These are phyloP conservation scores for Thalassiosira profunda DNA, from an alignment of 108 stramenopile genomes.

Conservation along the genomic window DNA sequence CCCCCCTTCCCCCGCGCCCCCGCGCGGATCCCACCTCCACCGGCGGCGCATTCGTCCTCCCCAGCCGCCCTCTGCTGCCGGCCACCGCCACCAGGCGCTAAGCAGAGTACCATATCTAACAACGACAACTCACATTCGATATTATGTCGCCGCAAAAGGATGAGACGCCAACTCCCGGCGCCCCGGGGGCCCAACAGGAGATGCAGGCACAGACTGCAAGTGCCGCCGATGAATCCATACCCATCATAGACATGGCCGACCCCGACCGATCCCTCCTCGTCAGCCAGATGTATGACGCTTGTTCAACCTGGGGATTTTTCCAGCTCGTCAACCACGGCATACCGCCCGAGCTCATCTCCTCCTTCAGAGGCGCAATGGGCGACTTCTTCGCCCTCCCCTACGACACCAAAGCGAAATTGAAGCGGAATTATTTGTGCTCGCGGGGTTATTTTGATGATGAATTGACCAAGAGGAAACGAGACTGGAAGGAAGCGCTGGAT, in stretches of 20 bases:
- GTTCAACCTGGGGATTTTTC: slow-evolving; percentile 90
- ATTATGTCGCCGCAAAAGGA: too few relatives aligned
- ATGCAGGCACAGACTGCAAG: too few relatives aligned
- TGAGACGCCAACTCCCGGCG: too few relatives aligned
- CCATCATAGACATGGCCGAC: background rate
- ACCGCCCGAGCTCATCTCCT: slow-evolving; percentile 52
- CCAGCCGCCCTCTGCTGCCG: too few relatives aligned
- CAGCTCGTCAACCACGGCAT: slow-evolving; percentile 87
- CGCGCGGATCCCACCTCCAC: too few relatives aligned
- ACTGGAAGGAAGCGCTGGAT: slow-evolving; percentile 93
- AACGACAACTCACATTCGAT: too few relatives aligned
- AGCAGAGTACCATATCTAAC: too few relatives aligned
- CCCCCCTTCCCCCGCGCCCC: too few relatives aligned
- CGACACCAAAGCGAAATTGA: slow-evolving; percentile 59
- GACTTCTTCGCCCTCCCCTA: slow-evolving; percentile 81
- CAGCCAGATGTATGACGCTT: slow-evolving; percentile 65
- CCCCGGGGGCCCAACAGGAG: too few relatives aligned
- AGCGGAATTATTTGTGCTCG: slow-evolving; percentile 79
- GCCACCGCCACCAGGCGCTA: too few relatives aligned
- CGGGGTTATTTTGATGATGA: slow-evolving; percentile 96
- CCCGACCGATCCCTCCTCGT: slow-evolving; percentile 29
- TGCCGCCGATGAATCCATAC: background rate
- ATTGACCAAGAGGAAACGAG: slow-evolving; percentile 88
- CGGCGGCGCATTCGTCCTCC: too few relatives aligned
- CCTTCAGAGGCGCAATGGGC: slow-evolving; percentile 58